These are phyloP conservation scores for Ustilago shanxiensis DNA, from an alignment of 1,284 basidiomycete genomes.

Conservation along the genomic window DNA sequence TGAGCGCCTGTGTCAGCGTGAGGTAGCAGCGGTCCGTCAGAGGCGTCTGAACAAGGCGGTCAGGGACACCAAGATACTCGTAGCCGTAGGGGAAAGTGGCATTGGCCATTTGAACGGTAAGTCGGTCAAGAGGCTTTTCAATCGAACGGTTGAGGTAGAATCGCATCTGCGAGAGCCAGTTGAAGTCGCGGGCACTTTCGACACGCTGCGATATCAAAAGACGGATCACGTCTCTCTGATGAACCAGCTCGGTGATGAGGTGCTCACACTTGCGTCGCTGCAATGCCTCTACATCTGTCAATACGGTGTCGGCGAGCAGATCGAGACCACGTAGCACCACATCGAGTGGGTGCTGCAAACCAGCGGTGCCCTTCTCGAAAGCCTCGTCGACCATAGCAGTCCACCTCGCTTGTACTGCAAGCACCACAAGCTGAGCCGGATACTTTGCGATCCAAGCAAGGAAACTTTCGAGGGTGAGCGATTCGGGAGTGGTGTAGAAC, in stretches of 20 bases:
- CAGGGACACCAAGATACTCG: slow-evolving; percentile 97
- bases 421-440: slow-evolving; percentile 93
- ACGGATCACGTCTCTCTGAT: slow-evolving; percentile 94
- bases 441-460: slow-evolving; percentile 91
- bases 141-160: slow-evolving; percentile 83
- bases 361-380: slow-evolving; percentile 75
- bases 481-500: slow-evolving; percentile 79
- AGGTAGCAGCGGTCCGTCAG: slow-evolving; percentile 98
- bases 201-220: slow-evolving; percentile 80
- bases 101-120: slow-evolving; percentile 83
- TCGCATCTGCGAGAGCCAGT: slow-evolving; percentile 98
- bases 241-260: slow-evolving; percentile 97
- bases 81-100: slow-evolving; percentile 96
- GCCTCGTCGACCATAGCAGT: slow-evolving; percentile 85
- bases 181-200: slow-evolving; percentile 80
- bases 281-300: slow-evolving; percentile 87
- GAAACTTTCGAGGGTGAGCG: slow-evolving; percentile 76
- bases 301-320: slow-evolving; percentile 92
- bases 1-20: slow-evolving; percentile 93
- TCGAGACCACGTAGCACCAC: slow-evolving; percentile 87
- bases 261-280: slow-evolving; percentile 98
- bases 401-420: slow-evolving; percentile 95
- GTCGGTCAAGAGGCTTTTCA: slow-evolving; percentile 82
- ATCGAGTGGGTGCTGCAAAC: slow-evolving; percentile 79
- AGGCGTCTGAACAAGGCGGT: slow-evolving; percentile 97